Evolutionary conservation across 257 asterid species (phyloP), one percentile per base, ranked within the genome.

Genomic region (Misopates orontium): DNA sequence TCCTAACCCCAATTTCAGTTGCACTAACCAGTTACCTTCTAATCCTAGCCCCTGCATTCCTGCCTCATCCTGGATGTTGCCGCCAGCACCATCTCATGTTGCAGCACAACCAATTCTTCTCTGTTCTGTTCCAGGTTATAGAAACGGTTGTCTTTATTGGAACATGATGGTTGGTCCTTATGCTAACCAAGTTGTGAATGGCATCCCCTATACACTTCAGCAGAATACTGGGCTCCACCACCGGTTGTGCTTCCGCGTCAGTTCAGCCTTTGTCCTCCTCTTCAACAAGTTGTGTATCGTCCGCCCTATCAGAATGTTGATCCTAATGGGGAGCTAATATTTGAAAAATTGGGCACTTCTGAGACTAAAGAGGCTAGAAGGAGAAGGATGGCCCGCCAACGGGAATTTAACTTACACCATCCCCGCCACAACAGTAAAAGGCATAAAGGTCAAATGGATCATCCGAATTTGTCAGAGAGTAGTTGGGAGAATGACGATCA

Each of bases 371-470:
- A 90, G 74, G 97, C 99, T 0, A 66, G 99, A 73, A 90, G 88
- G 90, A 94, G 84, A 50, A 77, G 99, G 71, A 94, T 94, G 98
- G 97, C 96, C 4, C 83, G 96, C 5, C 97, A 94, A 39, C 69
- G 92, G 63, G 56, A 82, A 52, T 57, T 82, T 1, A 66, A 81
- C 15, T 14, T 77, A 2, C 85, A 81, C 71, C 94, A 82, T 22
- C 75, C 61, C 68, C 84, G 78, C 47, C 87, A 77, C 22, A 61
- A 42, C 11, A 69, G 32, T 10, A 72, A 31, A 23, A 83, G 76
- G 15, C 74, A 61, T 20, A 83, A 74, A 4, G 71, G 60, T 31
- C 77, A 70, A 4, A 23, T 66, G 48, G 67, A 58, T 18, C 83
- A 79, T 49, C 74, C 6, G 70, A 62, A 24, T 42, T 49, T 4